Evolutionary conservation across 306 rosid species (phyloP).

Genomic region (Sindora glabra): DNA sequence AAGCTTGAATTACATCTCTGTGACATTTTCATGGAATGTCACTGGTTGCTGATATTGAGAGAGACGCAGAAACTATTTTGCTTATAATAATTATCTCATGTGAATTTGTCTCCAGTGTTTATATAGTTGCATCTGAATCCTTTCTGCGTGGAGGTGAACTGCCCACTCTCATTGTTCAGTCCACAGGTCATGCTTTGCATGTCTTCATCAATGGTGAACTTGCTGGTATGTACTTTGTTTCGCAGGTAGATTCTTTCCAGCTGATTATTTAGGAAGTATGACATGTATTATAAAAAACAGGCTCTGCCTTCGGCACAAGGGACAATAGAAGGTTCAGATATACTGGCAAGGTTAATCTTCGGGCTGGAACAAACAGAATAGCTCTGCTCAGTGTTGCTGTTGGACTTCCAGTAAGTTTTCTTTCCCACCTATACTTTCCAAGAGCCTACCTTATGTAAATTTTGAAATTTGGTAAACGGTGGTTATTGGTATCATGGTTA

Average conservation of each 20-base stretch:
- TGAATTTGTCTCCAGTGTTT: constrained; percentile 47
- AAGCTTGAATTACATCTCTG: background rate
- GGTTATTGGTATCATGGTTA: background rate
- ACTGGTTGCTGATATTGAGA: too few species aligned
- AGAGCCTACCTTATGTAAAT: constrained; percentile 8
- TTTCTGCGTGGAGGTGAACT: constrained; percentile 81
- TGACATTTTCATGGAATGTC: too few species aligned
- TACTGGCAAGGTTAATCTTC: constrained; percentile 69
- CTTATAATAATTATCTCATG: constrained; percentile 15
- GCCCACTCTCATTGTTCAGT: constrained; percentile 80
- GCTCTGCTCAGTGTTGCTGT: constrained; percentile 93
- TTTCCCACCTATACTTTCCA: constrained; percentile 8
- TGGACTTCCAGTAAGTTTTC: constrained; percentile 79
- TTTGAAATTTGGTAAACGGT: background rate
- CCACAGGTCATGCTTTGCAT: constrained; percentile 93
- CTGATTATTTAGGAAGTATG: background rate
- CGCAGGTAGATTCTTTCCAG: constrained; percentile 12
- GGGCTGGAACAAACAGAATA: constrained; percentile 72
- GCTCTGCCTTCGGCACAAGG: constrained; percentile 90
- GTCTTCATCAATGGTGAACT: constrained; percentile 81
- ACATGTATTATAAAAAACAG: constrained; percentile 34
- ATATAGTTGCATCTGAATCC: constrained; percentile 70
- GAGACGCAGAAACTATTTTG: background rate
- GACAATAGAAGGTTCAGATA: constrained; percentile 75
- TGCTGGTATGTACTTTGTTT: constrained; percentile 48